Evolutionary conservation across 148 eudicot species (phyloP).

Genomic region (Fagopyrum esculentum): DNA sequence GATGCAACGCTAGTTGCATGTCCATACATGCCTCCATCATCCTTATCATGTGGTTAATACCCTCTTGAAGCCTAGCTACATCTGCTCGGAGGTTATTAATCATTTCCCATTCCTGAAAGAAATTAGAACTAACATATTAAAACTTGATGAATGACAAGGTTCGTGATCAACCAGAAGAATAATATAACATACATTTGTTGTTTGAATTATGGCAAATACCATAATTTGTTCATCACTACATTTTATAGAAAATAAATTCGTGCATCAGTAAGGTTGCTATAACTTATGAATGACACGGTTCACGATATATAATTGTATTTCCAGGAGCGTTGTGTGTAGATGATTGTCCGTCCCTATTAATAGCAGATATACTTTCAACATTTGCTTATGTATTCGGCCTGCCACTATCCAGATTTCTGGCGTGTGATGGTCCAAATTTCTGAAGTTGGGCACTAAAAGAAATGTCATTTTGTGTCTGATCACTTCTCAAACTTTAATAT

Average conservation of each 20-base stretch:
- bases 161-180: not conserved
- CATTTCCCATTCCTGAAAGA: slow-evolving; percentile 84
- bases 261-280: not conserved
- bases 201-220: not conserved
- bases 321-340: slow-evolving; percentile 27
- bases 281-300: not conserved
- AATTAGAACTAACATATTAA: too few relatives aligned
- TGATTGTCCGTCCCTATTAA: slow-evolving; percentile 38
- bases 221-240: not conserved
- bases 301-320: slow-evolving; percentile 13
- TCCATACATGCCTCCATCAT: slow-evolving; percentile 98
- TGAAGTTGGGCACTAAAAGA: slow-evolving; percentile 35
- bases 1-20: slow-evolving; percentile 96
- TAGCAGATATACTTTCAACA: slow-evolving; percentile 28
- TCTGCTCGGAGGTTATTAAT: slow-evolving; percentile 78
- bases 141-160: too few relatives aligned
- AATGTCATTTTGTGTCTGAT: slow-evolving; percentile 31
- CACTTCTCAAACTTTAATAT: slow-evolving; percentile 29
- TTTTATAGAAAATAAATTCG: not conserved
- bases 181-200: not conserved
- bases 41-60: slow-evolving; percentile 93
- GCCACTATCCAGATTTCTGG: slow-evolving; percentile 33
- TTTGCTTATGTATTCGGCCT: slow-evolving; percentile 31
- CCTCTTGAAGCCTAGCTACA: slow-evolving; percentile 87
- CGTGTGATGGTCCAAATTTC: slow-evolving; percentile 33